phyloP scores from a whole-genome alignment of 139 green algal species.

The Limnomonas spitsbergensis region DNA sequence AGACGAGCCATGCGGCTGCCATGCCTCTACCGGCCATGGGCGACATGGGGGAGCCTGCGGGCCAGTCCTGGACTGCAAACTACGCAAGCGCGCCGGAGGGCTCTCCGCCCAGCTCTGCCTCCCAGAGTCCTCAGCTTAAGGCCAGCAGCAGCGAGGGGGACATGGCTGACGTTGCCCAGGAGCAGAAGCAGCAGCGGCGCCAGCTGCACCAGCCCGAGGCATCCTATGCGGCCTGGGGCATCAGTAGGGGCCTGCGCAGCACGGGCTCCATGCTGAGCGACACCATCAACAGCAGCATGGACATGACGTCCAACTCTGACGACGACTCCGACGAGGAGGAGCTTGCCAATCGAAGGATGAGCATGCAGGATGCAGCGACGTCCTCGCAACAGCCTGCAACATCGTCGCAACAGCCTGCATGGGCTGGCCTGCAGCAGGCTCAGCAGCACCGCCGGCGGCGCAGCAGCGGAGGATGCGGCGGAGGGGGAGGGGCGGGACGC shows the following conservation, averaged over 20 bases:
- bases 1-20: not conserved
- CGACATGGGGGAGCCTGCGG: not conserved
- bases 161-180: not conserved
- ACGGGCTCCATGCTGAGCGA: not conserved
- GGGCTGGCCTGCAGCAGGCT: no score
- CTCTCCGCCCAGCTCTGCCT: not conserved
- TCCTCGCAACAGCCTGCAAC: no score
- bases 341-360: not conserved
- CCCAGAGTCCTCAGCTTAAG: not conserved
- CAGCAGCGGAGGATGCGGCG: no score
- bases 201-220: no score
- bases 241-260: not conserved
- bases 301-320: not conserved
- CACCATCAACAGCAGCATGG: constrained; percentile 2
- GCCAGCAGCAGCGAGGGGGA: not conserved
- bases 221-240: not conserved
- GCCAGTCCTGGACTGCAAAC: not conserved
- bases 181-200: not conserved
- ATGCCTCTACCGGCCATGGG: not conserved
- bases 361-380: not conserved
- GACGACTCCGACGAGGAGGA: not conserved
- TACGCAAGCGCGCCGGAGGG: not conserved
- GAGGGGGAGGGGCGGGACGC: no score
- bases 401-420: no score
- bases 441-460: no score